These are phyloP conservation scores for Saccharum officinarum DNA, from an alignment of 176 grass and related monocot genomes.

Conservation along the genomic window DNA sequence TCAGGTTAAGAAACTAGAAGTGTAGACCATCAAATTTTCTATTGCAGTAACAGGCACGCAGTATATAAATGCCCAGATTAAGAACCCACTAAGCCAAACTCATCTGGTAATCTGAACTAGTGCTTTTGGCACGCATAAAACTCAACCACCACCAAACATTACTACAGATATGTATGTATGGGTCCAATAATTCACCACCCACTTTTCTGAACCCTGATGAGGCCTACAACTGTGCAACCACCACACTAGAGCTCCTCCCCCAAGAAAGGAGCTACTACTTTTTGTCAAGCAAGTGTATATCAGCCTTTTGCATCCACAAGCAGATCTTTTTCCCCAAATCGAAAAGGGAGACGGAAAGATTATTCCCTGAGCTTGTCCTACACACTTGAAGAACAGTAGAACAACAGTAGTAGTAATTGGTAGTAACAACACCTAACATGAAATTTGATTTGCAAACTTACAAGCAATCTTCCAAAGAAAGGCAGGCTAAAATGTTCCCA, in stretches of 20 bases:
- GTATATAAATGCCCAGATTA: constrained; percentile 24
- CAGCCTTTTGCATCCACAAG: constrained; percentile 42
- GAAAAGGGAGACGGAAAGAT: background rate
- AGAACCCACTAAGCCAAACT: constrained; percentile 7
- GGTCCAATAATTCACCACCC: constrained; percentile 56
- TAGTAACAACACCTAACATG: background rate
- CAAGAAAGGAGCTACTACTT: constrained; percentile 42
- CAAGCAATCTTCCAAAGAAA: background rate
- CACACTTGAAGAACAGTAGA: constrained; percentile 7
- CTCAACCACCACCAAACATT: constrained; percentile 38
- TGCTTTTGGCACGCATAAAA: background rate
- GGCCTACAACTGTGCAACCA: constrained; percentile 56
- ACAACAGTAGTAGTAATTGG: background rate
- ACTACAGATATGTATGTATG: background rate
- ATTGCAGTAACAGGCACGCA: background rate
- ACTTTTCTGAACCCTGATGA: constrained; percentile 38
- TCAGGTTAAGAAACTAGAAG: background rate
- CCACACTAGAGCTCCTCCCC: constrained; percentile 23
- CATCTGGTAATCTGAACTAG: background rate
- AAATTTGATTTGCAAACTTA: background rate
- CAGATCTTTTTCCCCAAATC: constrained; percentile 6
- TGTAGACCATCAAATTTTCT: background rate
- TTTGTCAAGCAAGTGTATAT: constrained; percentile 28
- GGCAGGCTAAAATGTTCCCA: background rate
- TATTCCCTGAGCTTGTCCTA: background rate